These are phyloP conservation scores for Sideroxylon spinosum DNA, from an alignment of 179 eudicot species.

Conservation along the genomic window DNA sequence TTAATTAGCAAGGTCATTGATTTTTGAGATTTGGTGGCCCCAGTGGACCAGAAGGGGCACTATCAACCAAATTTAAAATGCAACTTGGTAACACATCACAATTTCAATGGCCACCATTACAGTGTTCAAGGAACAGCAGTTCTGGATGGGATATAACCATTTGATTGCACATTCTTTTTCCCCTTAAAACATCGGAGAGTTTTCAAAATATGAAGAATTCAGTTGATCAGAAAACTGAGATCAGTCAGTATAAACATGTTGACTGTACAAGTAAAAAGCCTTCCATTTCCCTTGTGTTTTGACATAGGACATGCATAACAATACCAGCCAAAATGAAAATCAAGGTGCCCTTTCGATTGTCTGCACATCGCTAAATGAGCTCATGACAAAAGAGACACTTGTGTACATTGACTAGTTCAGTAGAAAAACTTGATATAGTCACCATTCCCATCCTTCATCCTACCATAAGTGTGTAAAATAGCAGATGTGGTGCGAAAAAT, in stretches of 20 bases:
- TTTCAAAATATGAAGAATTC: not conserved
- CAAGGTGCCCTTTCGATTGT: slow-evolving; percentile 5
- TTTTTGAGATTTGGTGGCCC: not conserved
- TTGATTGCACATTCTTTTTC: no score
- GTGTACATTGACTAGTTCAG: not conserved
- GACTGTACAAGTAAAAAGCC: not conserved
- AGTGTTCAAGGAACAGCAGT: not conserved
- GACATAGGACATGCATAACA: not conserved
- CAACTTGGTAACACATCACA: not conserved
- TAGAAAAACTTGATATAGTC: not conserved
- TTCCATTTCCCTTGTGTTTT: not conserved
- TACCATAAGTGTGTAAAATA: slow-evolving; percentile 2
- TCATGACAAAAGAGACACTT: not conserved
- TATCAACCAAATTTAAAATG: not conserved
- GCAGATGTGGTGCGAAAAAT: not conserved
- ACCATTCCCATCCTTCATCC: not conserved
- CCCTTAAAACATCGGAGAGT: no score
- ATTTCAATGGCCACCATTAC: not conserved
- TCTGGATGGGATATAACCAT: no score
- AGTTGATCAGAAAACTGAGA: not conserved
- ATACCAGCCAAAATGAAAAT: not conserved
- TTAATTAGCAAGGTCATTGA: not conserved
- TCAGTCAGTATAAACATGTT: not conserved
- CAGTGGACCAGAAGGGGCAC: not conserved
- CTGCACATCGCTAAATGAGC: not conserved